Evolutionary conservation across 768 basidiomycete genomes (phyloP).

Genomic region (Cystofilobasidium capitatum): DNA sequence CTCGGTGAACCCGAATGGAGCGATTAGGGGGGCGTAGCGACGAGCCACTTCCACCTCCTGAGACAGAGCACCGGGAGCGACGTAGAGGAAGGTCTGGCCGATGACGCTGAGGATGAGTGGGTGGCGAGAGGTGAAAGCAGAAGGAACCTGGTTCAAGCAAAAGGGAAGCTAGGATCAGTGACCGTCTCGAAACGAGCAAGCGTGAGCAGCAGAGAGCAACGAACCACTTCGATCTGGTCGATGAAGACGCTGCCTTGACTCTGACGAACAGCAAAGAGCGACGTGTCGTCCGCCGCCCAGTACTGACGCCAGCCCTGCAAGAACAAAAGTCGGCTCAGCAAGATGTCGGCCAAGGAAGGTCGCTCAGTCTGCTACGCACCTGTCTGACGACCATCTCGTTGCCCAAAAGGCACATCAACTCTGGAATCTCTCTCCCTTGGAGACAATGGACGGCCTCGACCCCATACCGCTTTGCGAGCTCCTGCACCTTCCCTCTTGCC

Average conservation of each 20-base stretch:
- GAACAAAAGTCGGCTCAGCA: background rate
- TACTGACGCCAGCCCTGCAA: background rate
- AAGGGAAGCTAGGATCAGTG: background rate
- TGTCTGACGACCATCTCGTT: background rate
- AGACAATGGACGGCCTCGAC: background rate
- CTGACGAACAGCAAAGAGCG: background rate
- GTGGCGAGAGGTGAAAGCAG: slow-evolving; percentile 14
- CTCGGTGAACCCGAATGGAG: background rate
- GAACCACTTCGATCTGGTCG: slow-evolving; percentile 8
- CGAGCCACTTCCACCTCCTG: background rate
- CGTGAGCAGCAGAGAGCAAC: background rate
- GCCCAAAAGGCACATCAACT: background rate
- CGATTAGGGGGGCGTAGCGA: background rate
- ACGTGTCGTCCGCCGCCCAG: background rate
- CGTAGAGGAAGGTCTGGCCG: slow-evolving; percentile 17
- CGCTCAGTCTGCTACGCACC: background rate
- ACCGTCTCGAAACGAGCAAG: background rate
- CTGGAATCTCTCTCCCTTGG: background rate
- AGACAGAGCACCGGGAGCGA: background rate
- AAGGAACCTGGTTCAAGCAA: background rate
- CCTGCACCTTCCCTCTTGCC: background rate
- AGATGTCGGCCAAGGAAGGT: background rate
- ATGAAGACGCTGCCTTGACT: background rate
- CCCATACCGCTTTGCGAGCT: slow-evolving; percentile 2
- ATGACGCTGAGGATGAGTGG: slow-evolving; percentile 17